These are phyloP conservation scores for Epichloe typhina DNA, from an alignment of 2,329 filamentous ascomycete genomes.

Conservation along the genomic window DNA sequence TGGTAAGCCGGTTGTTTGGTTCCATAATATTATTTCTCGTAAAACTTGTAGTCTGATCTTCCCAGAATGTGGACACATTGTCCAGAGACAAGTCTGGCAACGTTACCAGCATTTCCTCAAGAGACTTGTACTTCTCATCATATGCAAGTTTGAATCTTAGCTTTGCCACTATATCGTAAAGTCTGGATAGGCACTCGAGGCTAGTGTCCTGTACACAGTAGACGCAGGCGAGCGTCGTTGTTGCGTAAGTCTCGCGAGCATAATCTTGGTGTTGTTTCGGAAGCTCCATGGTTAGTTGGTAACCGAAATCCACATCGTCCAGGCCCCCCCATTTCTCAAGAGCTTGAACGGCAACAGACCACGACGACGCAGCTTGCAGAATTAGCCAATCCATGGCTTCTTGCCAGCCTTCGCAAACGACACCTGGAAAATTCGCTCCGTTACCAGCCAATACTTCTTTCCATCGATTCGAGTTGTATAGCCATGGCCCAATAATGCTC, in stretches of 20 bases:
- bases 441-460: constrained; percentile 12
- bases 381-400: constrained; percentile 55
- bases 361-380: constrained; percentile 42
- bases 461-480: constrained; percentile 52
- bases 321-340: constrained; percentile 67
- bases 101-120: constrained; percentile 33
- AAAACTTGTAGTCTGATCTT: constrained; percentile 15
- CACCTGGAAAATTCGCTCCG: constrained; percentile 11
- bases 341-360: constrained; percentile 47
- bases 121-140: constrained; percentile 39
- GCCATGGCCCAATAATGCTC: constrained; percentile 59
- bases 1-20: constrained; percentile 50
- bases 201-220: constrained; percentile 52
- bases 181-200: constrained; percentile 42
- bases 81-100: constrained; percentile 26
- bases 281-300: constrained; percentile 42
- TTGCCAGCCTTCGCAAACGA: constrained; percentile 51
- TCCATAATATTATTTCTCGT: constrained; percentile 37
- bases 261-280: constrained; percentile 46
- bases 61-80: constrained; percentile 11
- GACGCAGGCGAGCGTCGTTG: constrained; percentile 52
- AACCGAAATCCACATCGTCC: constrained; percentile 54
- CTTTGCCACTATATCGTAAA: constrained; percentile 46
- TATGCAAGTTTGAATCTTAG: constrained; percentile 43
- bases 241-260: constrained; percentile 52